A percentile compares a stretch with the other conserved stretches of the same genome.
Conservation (phyloP, 768 basidiomycete genomes). For the Lactarius sanguifluus region DNA sequence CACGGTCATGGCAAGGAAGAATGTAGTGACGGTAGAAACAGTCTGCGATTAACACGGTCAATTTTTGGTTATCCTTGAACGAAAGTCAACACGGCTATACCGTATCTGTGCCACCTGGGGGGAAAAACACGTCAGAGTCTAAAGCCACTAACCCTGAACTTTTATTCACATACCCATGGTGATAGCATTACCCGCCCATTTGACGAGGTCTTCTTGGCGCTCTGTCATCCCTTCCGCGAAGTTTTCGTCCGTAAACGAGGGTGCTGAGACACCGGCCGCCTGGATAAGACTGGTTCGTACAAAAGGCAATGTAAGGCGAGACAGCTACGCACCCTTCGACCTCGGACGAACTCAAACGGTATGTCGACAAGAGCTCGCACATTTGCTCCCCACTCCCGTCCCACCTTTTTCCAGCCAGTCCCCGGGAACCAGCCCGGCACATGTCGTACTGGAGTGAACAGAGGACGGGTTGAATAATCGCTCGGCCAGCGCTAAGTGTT, state of each 20-base stretch:
- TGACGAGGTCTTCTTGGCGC: slow-evolving; percentile 25
- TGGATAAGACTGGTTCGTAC: not conserved
- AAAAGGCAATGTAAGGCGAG: not conserved
- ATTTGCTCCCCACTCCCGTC: slow-evolving; percentile 6
- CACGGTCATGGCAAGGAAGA: slow-evolving; percentile 27
- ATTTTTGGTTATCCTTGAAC: no score
- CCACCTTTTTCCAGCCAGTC: slow-evolving; percentile 31
- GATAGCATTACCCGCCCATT: slow-evolving; percentile 24
- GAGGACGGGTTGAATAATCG: not conserved
- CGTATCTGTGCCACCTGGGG: slow-evolving; percentile 16
- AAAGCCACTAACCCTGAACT: not conserved
- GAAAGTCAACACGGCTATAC: not conserved
- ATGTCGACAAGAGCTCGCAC: slow-evolving; percentile 3
- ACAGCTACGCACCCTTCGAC: slow-evolving; percentile 23
- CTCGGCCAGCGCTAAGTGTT: not conserved
- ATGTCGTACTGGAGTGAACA: slow-evolving; percentile 30
- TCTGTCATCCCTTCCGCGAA: slow-evolving; percentile 10
- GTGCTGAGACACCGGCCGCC: slow-evolving; percentile 5
- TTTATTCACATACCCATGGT: slow-evolving; percentile 18
- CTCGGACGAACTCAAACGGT: slow-evolving; percentile 29
- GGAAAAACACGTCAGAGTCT: not conserved
- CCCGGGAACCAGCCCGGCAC: slow-evolving; percentile 40
- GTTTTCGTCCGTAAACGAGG: slow-evolving; percentile 15
- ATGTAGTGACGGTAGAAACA: slow-evolving; percentile 13
- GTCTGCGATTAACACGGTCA: slow-evolving; percentile 1